phyloP scores from a whole-genome alignment of 2,329 filamentous ascomycete genomes.

The Chrysoporthe deuterocubensis region DNA sequence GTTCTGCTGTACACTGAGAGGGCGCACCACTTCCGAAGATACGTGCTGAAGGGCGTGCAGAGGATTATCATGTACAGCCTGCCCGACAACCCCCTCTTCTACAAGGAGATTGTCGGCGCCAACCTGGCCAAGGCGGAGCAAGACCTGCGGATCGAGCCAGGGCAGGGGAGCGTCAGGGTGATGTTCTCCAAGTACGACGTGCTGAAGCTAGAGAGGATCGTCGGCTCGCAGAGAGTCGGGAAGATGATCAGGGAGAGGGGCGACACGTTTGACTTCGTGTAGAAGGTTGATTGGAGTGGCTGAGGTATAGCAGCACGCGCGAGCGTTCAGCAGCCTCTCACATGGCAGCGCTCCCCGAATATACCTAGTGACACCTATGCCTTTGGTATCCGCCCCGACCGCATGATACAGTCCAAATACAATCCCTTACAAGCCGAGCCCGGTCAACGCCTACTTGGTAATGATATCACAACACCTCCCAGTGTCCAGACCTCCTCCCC shows the following conservation, averaged over 20 bases:
- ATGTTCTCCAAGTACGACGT: slow-evolving; percentile 90
- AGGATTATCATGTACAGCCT: slow-evolving; percentile 87
- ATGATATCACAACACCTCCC: slow-evolving; percentile 6
- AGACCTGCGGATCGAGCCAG: slow-evolving; percentile 58
- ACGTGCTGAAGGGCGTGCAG: slow-evolving; percentile 78
- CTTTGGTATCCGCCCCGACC: not conserved
- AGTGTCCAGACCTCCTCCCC: no score
- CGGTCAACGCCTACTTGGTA: slow-evolving; percentile 7
- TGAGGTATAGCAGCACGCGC: not conserved
- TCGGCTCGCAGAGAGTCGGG: slow-evolving; percentile 77
- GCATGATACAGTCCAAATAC: slow-evolving; percentile 9
- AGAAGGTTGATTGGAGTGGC: slow-evolving; percentile 35
- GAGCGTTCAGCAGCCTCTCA: not conserved
- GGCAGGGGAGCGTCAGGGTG: slow-evolving; percentile 61
- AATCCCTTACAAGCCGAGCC: slow-evolving; percentile 2
- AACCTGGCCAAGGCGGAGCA: slow-evolving; percentile 66
- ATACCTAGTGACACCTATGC: not conserved
- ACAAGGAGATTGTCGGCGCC: slow-evolving; percentile 73
- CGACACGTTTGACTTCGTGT: slow-evolving; percentile 96
- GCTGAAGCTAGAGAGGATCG: slow-evolving; percentile 85
- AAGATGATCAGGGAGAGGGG: slow-evolving; percentile 83
- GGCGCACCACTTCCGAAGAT: slow-evolving; percentile 95
- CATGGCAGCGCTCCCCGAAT: not conserved
- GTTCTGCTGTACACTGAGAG: slow-evolving; percentile 91
- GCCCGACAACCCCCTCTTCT: slow-evolving; percentile 86